Base-by-base conservation (phyloP, 139 green algal species). In the Micractinium conductrix region DNA sequence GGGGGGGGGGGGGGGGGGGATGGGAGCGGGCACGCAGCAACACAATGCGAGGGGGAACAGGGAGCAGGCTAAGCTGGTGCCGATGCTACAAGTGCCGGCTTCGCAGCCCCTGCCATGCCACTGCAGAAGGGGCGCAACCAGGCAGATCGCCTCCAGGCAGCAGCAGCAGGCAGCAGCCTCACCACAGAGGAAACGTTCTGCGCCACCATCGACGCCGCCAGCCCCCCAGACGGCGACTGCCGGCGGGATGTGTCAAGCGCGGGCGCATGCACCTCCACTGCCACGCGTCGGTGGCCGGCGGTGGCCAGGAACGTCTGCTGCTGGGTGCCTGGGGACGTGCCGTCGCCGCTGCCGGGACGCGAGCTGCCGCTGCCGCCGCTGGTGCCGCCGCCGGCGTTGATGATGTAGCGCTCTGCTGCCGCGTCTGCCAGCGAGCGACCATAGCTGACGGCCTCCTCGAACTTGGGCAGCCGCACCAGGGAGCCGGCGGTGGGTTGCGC, bases 381-480 rank as follows among this genome's bases (percentile, higher is more conserved):
- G 74, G 28, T 45, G 33, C 19, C 35, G 33, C 45, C 35, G 86
- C 60, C 86, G 0, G 65, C 73, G 45, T 43, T 43, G 28, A 35
- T 35, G 35, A 88, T n/a, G n/a, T 98, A 98, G 2, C 92, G 85
- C 38, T 85, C 60, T 3, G 60, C 60, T 19, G 96, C 48, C 1
- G 93, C 93, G 1, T 89, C 82, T 4, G 90, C 70, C 22, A 97
- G 48, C 3, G 76, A 82, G 3, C 42, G 43, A 0, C 93, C 92
- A 5, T 78, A 70, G 43, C 81, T 33, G 3, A 94, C 88, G 24
- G 42, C 76, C 8, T 74, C 37, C 35, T 65, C 10, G 10, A 91
- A 80, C 85, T 95, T 96, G 33, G 90, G 79, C 30, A 92, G 38
- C 4, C 91, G 85, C 2, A 98, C 84, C 50, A 98, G 96, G 0